Base-by-base conservation (phyloP, 2,329 filamentous ascomycete genomes). In the Bipolaris oryzae region DNA sequence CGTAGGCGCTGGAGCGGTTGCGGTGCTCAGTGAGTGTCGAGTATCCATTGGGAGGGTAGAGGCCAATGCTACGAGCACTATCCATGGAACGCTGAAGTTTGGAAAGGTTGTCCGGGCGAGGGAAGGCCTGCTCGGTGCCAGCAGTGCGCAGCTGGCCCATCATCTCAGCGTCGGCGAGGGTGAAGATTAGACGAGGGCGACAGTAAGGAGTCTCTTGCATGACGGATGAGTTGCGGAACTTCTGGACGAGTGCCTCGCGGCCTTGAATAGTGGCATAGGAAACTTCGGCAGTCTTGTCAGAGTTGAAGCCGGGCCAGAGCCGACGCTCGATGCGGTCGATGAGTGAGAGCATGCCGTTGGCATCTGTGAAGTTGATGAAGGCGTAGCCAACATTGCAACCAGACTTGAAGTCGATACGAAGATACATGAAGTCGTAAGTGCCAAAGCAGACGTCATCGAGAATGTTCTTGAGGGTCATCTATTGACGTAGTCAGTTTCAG, bases 231-330 rank as follows among this genome's bases (percentile, higher is more conserved):
- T 99, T 99, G 34, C 95, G 88, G 72, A 99, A 99, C 73, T 98
- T 97, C 74, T 96, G 90, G 6, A 97, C 86, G 0, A 98, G 82
- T 62, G 91, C 94, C 71, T 96, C 92, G 61, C 89, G 89, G 43
- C 95, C 95, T 79, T 99, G 95, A 57, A 96, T 94, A 11, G 93
- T 96, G n/a, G 95, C 95, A 75, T 98, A 99, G 0, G 93, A 96
- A 42, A 98, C 87, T 74, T 96, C 91, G 0, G 91, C 91, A 46
- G 91, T 83, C 76, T 96, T 97, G 77, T 91, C 87, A 35, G 89
- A 91, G 69, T 89, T 89, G 79, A 90, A 93, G 63, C 89, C 89
- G 64, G 89, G 89, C 92, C 89, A 91, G 47, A 54, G 65, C 38
- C 66, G 67, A 53, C 60, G 53, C 51, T 75, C 72, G 35, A 76